Base-by-base conservation (phyloP, 2,329 filamentous ascomycete genomes). In the Didymella exigua region DNA sequence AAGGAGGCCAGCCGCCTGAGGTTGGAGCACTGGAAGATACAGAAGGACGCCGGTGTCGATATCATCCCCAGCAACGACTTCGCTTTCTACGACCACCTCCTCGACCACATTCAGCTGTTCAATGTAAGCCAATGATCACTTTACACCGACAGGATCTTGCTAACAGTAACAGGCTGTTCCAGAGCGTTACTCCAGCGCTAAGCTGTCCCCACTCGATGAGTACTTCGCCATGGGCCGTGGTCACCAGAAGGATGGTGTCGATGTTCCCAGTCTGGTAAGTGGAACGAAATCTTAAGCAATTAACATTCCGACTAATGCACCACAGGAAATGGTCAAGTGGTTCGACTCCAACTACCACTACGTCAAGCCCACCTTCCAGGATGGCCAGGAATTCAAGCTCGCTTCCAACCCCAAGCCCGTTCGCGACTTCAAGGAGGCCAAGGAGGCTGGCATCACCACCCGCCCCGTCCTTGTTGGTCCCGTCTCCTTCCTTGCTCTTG, bases 341-440 rank as follows among this genome's bases (percentile, higher is more conserved):
- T 99, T 99, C 77, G 95, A 99, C 86, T 96, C 92, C 66, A 99
- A 99, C 89, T 99, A 99, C 89, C 95, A 98, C 86, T 99, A 99
- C 80, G 95, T 98, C 82, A 98, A 98, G 88, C 95, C 95, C 64
- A 97, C 95, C 61, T 87, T 99, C 67, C 92, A 97, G 82, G 89
- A 97, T 82, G 89, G 90, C 85, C 95, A 99, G 86, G 88, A 85
- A 75, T 99, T 99, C 88, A 93, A 89, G 81, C 91, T 99, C 61
- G 80, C 84, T 60, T 81, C 86, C 69, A 89, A 88, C 79, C 92
- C 95, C 78, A 99, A 99, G 89, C 92, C 95, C 69, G 90, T 99
- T 66, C 83, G 78, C 70, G 91, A 99, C 80, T 99, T 95, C 87
- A 85, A 89, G 70, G 95, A 99, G 86, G 95, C 95, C 76, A 98